Base-by-base conservation (phyloP, 202 grass and related monocot genomes). In the Zoysia matrella region DNA sequence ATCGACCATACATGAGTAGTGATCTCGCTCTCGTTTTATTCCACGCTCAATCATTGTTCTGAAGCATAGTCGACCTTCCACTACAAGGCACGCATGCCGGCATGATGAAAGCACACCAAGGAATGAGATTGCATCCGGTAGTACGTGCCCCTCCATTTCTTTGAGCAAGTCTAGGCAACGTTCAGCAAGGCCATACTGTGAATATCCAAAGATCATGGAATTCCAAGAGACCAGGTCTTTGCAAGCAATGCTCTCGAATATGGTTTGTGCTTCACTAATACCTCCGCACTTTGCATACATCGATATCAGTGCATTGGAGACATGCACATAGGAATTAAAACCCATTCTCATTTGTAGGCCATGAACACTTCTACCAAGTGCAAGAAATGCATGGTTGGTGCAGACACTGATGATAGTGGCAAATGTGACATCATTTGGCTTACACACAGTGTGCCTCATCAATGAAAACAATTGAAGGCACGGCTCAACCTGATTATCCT, bases 241-340 rank as follows among this genome's bases (percentile, higher is more conserved):
- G 18, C 74, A 76, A 15, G 67, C 5, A 47, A 89, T 85, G 50
- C 40, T 76, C 45, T 86, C 64, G 80, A 91, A 94, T 65, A 91
- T 63, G 53, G 47, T 75, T 8, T 8, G 73, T 14, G 92, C 86
- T 82, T 94, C 86, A 42, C 50, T 65, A 51, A 87, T 86, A 48
- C 47, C 87, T 50, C 92, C 92, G 13, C 89, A 94, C 66, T 91
- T 94, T 44, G 92, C 83, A 76, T 94, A 94, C 92, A 94, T 91
- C 48, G 92, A 91, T 62, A 91, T 65, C 48, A 89, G 15, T 67
- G 92, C 84, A 77, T 89, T 94, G 6, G 86, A 91, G 48, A 91
- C 81, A 85, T 91, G 89, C 18, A 80, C 50, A 76, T 74, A 87
- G 0, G 52, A 87, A 80, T 73, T 77, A 56, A 91, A 94, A 80